Evolutionary conservation across 805 yeast species (phyloP).

Genomic region (Hagleromyces aurorensis): DNA sequence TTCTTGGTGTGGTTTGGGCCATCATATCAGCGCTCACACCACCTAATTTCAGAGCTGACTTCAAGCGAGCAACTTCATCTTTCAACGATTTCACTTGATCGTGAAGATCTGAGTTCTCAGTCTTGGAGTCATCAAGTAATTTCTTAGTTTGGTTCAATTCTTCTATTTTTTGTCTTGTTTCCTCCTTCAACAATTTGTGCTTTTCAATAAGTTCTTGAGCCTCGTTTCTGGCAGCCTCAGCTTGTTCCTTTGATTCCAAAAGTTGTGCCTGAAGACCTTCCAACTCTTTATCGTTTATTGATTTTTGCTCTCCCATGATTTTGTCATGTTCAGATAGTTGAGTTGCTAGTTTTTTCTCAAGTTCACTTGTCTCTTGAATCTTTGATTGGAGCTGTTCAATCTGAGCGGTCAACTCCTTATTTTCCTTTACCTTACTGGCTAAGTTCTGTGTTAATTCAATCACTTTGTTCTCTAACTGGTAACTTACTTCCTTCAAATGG

Average conservation of each 20-base stretch:
- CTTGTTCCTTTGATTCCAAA: constrained; percentile 44
- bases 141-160: constrained; percentile 55
- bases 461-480: constrained; percentile 93
- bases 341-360: constrained; percentile 46
- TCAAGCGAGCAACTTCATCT: constrained; percentile 41
- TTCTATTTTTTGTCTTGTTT: constrained; percentile 51
- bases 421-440: constrained; percentile 72
- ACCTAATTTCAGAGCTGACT: constrained; percentile 30
- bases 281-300: constrained; percentile 42
- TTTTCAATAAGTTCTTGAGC: constrained; percentile 52
- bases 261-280: constrained; percentile 49
- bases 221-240: constrained; percentile 48
- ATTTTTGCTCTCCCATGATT: constrained; percentile 37
- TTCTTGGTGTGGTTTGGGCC: constrained; percentile 30
- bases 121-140: constrained; percentile 49
- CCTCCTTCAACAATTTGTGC: constrained; percentile 56
- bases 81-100: constrained; percentile 44
- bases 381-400: constrained; percentile 43
- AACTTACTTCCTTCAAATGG: constrained; percentile 85
- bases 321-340: constrained; percentile 48
- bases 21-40: constrained; percentile 22
- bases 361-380: constrained; percentile 46
- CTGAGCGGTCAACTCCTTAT: constrained; percentile 59
- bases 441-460: constrained; percentile 85
- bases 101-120: constrained; percentile 59